A percentile compares a stretch with the other conserved stretches of the same genome.
These are phyloP conservation scores for Phoenix dactylifera DNA, from an alignment of 176 grass and related monocot genomes.

Conservation along the genomic window DNA sequence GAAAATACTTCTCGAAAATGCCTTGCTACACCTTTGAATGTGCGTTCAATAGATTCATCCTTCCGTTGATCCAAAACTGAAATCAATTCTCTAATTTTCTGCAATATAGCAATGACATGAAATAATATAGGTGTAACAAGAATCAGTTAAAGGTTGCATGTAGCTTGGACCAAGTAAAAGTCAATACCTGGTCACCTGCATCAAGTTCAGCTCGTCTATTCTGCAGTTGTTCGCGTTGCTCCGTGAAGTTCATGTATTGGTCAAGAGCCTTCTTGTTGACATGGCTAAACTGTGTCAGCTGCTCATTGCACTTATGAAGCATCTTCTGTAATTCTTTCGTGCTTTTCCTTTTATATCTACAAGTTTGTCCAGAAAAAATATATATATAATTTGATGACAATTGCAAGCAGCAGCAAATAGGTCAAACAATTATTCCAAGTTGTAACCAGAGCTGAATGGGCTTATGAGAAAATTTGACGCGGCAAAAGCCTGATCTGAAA, in stretches of 20 bases:
- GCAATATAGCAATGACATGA: slow-evolving; percentile 13
- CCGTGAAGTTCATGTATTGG: slow-evolving; percentile 98
- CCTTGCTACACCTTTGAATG: slow-evolving; percentile 96
- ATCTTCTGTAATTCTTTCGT: slow-evolving; percentile 90
- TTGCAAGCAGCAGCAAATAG: no score
- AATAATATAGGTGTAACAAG: neutral
- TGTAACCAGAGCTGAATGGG: no score
- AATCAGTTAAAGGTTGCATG: neutral
- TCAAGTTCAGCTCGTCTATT: slow-evolving; percentile 83
- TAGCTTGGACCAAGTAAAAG: neutral
- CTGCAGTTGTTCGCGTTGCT: slow-evolving; percentile 88
- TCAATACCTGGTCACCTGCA: slow-evolving; percentile 67
- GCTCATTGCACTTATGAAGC: slow-evolving; percentile 82
- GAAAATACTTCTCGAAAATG: slow-evolving; percentile 92
- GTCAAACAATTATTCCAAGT: no score
- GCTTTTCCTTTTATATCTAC: slow-evolving; percentile 89
- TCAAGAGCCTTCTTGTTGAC: slow-evolving; percentile 99
- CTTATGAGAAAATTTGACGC: no score
- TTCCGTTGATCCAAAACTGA: slow-evolving; percentile 93
- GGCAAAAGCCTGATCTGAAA: no score
- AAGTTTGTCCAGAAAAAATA: no score
- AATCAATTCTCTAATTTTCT: slow-evolving; percentile 98
- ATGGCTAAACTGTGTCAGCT: slow-evolving; percentile 93
- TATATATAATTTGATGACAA: no score
- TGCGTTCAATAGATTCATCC: slow-evolving; percentile 98